Conservation (phyloP, 2,329 filamentous ascomycete genomes). For the Cadophora gregata region DNA sequence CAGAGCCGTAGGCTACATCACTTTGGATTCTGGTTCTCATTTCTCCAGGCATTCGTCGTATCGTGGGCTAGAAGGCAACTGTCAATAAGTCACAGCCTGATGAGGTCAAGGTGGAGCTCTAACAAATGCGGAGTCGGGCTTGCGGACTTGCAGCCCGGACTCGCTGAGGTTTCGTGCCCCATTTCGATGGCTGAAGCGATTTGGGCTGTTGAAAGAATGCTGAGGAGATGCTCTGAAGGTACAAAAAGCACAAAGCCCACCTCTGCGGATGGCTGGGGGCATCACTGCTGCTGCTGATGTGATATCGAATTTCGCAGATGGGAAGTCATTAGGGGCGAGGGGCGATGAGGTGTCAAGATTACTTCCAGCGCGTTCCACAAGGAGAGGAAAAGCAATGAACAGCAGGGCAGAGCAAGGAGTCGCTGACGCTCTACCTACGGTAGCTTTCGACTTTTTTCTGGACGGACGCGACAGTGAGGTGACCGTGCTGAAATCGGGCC, state of each 20-base stretch:
- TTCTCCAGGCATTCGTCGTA: neutral
- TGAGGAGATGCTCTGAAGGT: slow-evolving; percentile 42
- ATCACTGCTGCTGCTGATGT: slow-evolving; percentile 42
- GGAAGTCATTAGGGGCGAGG: slow-evolving; percentile 9
- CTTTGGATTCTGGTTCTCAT: neutral
- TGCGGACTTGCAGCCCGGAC: neutral
- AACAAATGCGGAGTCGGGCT: neutral
- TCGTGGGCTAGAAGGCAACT: neutral
- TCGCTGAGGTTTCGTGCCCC: slow-evolving; percentile 2
- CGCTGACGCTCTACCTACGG: slow-evolving; percentile 4
- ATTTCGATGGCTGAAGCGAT: neutral
- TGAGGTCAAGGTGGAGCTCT: neutral
- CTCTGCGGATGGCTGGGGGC: slow-evolving; percentile 47
- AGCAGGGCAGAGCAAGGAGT: neutral
- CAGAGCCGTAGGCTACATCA: neutral
- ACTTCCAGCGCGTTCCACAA: neutral
- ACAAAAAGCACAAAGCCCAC: slow-evolving; percentile 50
- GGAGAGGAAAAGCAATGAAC: neutral
- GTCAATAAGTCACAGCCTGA: neutral
- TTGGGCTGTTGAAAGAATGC: neutral
- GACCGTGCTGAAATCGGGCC: neutral
- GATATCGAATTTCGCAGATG: neutral
- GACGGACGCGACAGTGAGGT: neutral
- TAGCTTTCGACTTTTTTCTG: neutral
- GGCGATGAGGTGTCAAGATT: neutral